A percentile compares a stretch with the other conserved stretches of the same genome.
Conservation (phyloP, 2,329 filamentous ascomycete genomes). For the Xylaria sp. region DNA sequence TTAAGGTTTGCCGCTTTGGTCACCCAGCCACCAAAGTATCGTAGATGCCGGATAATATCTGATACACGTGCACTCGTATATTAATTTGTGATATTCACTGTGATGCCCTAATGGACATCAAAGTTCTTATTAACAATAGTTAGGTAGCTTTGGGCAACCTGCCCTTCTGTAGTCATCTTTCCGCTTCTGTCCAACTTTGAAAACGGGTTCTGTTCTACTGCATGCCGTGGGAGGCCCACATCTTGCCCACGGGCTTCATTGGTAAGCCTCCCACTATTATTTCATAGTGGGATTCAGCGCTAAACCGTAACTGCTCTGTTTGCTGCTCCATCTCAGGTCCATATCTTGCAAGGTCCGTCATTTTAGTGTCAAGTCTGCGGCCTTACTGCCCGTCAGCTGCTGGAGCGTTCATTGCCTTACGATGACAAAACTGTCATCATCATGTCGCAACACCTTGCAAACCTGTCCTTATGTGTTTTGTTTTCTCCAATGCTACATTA, state of each 20-base stretch:
- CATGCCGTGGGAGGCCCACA: background rate
- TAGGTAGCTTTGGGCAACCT: background rate
- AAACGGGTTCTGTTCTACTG: constrained; percentile 6
- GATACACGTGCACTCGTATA: background rate
- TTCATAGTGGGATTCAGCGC: background rate
- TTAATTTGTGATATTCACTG: background rate
- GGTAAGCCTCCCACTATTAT: constrained; percentile 1
- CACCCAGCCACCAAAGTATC: constrained; percentile 7
- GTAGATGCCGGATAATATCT: background rate
- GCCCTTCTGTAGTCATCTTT: constrained; percentile 23
- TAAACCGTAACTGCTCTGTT: constrained; percentile 20
- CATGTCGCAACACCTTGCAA: constrained; percentile 18
- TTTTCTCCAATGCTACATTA: background rate
- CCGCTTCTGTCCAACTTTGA: constrained; percentile 26
- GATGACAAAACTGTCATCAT: constrained; percentile 29
- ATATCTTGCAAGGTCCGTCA: constrained; percentile 19
- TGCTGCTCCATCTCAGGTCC: too few relatives aligned
- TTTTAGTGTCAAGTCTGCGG: constrained; percentile 27
- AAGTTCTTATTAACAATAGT: background rate
- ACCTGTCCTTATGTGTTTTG: background rate
- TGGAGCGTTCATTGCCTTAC: background rate
- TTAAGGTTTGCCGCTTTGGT: constrained; percentile 12
- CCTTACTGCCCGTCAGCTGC: background rate
- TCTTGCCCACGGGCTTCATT: background rate
- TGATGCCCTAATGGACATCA: too few relatives aligned